Base-by-base conservation (phyloP, 495 filamentous ascomycete species). In the Lophiotrema nucula region DNA sequence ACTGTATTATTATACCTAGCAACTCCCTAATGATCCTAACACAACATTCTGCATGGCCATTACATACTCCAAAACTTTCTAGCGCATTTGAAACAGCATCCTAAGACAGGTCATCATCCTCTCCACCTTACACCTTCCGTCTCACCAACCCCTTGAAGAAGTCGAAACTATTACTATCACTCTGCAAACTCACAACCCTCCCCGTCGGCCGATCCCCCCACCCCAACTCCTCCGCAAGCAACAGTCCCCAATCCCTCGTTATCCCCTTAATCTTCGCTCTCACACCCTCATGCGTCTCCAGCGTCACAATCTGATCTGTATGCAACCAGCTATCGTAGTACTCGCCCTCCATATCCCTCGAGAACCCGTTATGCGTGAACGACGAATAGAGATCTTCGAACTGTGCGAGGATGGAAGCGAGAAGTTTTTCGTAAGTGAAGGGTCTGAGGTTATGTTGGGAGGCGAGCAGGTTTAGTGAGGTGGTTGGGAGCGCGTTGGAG, bases 131-230 rank as follows among this genome's bases (percentile, higher is more conserved):
- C 6, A 87, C 69, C 78, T 93, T 97, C 68, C 85, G 80, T 79
- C 82, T 90, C 45, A 98, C 72, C 72, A 99, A 69, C 0, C 93
- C 93, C 68, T 79, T 86, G 72, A 96, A 92, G 74, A 97, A 99
- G 75, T 99, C 95, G 76, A 99, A 99, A 74, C 90, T 96, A 66
- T 99, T 99, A 67, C 90, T 90, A 66, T 99, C 93, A 71, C 88
- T 97, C 76, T 97, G 91, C 72, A 98, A 74, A 67, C 86, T 82
- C 79, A 84, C 92, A 39, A 87, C 76, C 70, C 81, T 86, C 1
- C 92, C 92, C 10, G 89, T 97, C 1, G 76, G 69, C 56, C 83
- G 72, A 62, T 88, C 89, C 39, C 87, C 80, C 75, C 75, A 83
- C 2, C 80, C 83, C 47, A 96, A 63, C 75, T 96, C 93, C 69